Percentiles rank a stretch among this genome's conserved stretches.
These are phyloP conservation scores for Talaromyces sp. DNA, from an alignment of 2,329 filamentous ascomycete genomes.

Conservation along the genomic window DNA sequence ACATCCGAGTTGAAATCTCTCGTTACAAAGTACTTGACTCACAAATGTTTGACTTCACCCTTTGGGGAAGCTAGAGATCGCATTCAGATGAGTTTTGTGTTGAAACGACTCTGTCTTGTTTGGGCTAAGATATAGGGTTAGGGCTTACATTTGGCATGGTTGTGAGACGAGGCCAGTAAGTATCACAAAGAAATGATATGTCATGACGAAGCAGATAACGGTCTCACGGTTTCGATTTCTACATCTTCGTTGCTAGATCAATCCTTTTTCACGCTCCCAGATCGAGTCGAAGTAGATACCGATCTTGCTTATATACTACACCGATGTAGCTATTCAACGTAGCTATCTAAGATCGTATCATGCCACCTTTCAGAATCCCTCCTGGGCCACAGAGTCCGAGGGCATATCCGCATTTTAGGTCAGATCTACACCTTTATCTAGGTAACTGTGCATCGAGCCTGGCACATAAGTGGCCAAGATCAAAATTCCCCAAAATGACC, in stretches of 20 bases:
- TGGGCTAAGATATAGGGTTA: not conserved
- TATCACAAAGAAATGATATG: not conserved
- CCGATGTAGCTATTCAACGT: too few relatives aligned
- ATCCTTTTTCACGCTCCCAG: too few relatives aligned
- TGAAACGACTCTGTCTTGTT: not conserved
- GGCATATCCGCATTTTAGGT: too few relatives aligned
- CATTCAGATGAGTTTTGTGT: not conserved
- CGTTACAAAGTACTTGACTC: not conserved
- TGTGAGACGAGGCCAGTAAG: not conserved
- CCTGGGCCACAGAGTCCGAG: too few relatives aligned
- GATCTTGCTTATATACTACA: not conserved
- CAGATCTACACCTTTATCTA: too few relatives aligned
- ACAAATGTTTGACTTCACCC: not conserved
- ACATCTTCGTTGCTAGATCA: not conserved
- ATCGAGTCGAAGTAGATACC: not conserved
- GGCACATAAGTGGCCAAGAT: too few relatives aligned
- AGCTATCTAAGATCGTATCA: not conserved
- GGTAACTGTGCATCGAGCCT: too few relatives aligned
- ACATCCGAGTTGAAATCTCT: not conserved
- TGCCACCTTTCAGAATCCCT: not conserved
- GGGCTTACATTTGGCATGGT: not conserved
- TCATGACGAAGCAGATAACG: too few relatives aligned
- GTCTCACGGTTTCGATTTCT: too few relatives aligned
- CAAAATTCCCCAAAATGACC: too few relatives aligned
- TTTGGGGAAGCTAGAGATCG: not conserved